Base-by-base conservation (phyloP, 768 basidiomycete species). In the Trametes coccinea region DNA sequence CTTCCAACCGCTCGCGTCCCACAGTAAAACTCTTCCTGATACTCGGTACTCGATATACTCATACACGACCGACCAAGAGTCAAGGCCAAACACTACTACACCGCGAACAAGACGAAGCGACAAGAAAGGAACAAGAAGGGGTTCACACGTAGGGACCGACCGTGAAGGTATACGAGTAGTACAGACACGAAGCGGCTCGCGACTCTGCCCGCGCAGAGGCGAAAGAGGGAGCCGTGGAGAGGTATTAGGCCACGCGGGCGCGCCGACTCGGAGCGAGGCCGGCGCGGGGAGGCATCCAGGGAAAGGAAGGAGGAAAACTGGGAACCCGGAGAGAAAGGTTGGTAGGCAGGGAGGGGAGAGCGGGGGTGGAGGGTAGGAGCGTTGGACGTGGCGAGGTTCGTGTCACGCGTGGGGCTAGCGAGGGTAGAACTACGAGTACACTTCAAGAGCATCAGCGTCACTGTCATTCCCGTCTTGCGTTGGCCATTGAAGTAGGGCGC, bases 81-180 rank as follows among this genome's bases (percentile, higher is more conserved):
- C 48, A 7, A 2, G 31, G 33, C 50, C 50, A 34, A 33, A 31
- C 27, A 30, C 53, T 30, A 27, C 30, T 16, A 47, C 54, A 27
- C 47, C 16, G 43, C 44, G 45, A 46, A 34, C 30, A 17, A 34
- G 13, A 46, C 31, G 41, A 13, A 13, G 41, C 11, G 34, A 11
- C 34, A 37, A 37, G 34, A 37, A 37, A 37, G 11, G 34, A 37
- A 34, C 3, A 17, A n/a, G 33, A 46, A 39, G 8, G 33, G 13
- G 33, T 37, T 33, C 48, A 29, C 56, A 58, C 47, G 56, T 58
- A 50, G 47, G 49, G 56, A 58, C 56, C 48, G 56, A 40, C 33
- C 34, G 44, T 45, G 55, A 56, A 17, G 27, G 17, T 29, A 10
- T 10, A 31, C 22, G 22, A 16, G n/a, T 50, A 50, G 39, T 58